Evolutionary conservation across 2,329 filamentous ascomycete genomes (phyloP).

Genomic region (Monosporascus ibericus): DNA sequence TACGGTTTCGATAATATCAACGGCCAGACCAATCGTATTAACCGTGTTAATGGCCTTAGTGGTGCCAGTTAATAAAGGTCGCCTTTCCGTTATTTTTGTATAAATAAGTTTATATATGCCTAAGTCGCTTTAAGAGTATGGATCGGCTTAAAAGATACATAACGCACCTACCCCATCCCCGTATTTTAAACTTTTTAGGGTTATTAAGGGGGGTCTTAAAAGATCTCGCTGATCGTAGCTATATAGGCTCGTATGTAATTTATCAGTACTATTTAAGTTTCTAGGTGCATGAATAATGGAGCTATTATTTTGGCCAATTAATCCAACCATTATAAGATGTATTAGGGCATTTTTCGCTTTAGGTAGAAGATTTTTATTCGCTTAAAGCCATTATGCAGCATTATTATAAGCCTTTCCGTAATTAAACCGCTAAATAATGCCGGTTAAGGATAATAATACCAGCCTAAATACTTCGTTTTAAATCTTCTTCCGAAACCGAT

Average conservation of each 20-base stretch:
- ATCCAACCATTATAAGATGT: constrained; percentile 13
- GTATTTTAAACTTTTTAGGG: constrained; percentile 6
- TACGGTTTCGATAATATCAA: too few species aligned
- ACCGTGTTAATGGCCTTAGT: too few species aligned
- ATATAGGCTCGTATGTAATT: constrained; percentile 56
- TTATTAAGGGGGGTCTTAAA: constrained; percentile 43
- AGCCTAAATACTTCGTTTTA: constrained; percentile 1
- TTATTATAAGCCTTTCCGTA: neutral
- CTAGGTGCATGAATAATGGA: constrained; percentile 16
- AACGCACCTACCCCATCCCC: too few species aligned
- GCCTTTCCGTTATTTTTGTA: too few species aligned
- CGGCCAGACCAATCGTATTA: too few species aligned
- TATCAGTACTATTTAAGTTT: constrained; percentile 29
- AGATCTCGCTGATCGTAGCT: constrained; percentile 54
- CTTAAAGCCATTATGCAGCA: neutral
- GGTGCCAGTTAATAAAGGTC: too few species aligned
- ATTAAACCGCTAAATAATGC: constrained; percentile 1
- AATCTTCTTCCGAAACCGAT: constrained; percentile 1
- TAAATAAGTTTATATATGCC: too few species aligned
- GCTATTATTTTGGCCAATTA: constrained; percentile 16
- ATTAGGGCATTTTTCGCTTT: neutral
- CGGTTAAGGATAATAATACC: constrained; percentile 3
- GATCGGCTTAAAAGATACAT: too few species aligned
- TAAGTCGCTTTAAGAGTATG: too few species aligned
- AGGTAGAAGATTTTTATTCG: constrained; percentile 5